Evolutionary conservation across 208 protist species (phyloP), one percentile per base, ranked within the genome.

Genomic region (Jaenimonas drosophilae): DNA sequence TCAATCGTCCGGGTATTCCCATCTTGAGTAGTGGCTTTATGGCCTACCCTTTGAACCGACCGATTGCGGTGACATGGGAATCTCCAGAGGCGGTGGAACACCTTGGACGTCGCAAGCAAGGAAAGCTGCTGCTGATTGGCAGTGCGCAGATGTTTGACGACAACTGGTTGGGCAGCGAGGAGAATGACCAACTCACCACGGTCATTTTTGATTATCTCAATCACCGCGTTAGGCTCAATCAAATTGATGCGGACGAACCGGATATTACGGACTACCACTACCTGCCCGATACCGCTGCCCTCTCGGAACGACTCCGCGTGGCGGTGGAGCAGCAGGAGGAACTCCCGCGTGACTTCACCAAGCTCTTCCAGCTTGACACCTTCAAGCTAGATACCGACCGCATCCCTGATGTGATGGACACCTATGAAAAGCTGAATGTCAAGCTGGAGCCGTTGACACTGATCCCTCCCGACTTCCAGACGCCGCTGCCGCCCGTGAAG

Each of bases 241-340:
- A 89, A 43, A 97, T 96, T 47, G 95, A 98, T 64, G 85, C 87
- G 1, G 90, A 97, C 30, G 90, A 96, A 38, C 91, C 91, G 21
- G 94, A 97, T 37, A 76, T 97, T n/a, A 84, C 86, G 7, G 93
- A 97, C 45, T 96, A 97, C 68, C 71, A 96, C 46, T 76, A 94
- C 59, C 76, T 98, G 17, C 96, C 96, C 19, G 93, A 98, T 63
- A 96, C 88, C 14, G 89, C 84, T 24, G 84, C 89, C 16, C 70
- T 98, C 4, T 90, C 94, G 3, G 86, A 96, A 39, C 66, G 84
- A 24, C 45, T 96, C 41, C 87, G 93, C 12, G 86, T 92, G n/a
- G 96, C 94, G 23, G 76, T 97, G 28, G 89, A 98, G 75, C 92
- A 97, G 52, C 77, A 91, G 39, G 94, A 97, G 52, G 92, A 97